phyloP scores from a whole-genome alignment of 345 rosid genomes.

The Eutrema yunnanense region DNA sequence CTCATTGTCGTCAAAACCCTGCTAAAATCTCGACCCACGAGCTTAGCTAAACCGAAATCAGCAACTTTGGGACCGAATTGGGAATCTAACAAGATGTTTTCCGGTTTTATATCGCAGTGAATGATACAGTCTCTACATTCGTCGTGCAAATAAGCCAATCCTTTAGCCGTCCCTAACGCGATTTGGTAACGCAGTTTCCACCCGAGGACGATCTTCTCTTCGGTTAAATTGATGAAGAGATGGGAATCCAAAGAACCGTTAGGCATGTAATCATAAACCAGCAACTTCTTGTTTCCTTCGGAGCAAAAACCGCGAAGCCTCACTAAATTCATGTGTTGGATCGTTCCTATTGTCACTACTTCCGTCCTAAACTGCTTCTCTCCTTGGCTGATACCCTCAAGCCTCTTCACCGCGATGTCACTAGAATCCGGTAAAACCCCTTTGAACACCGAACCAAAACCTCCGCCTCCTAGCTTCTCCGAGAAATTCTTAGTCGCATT shows the following conservation, averaged over 20 bases:
- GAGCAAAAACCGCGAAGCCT: slow-evolving; percentile 90
- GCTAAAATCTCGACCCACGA: slow-evolving; percentile 75
- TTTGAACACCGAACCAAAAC: slow-evolving; percentile 86
- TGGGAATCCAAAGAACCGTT: slow-evolving; percentile 65
- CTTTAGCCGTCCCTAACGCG: slow-evolving; percentile 76
- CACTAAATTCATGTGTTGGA: slow-evolving; percentile 77
- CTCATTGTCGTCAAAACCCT: slow-evolving; percentile 76
- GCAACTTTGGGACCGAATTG: slow-evolving; percentile 73
- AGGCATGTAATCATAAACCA: slow-evolving; percentile 79
- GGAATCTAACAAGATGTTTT: slow-evolving; percentile 67
- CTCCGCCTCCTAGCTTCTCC: slow-evolving; percentile 72
- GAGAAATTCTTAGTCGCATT: slow-evolving; percentile 73
- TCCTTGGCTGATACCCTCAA: slow-evolving; percentile 68
- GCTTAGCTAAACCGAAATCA: slow-evolving; percentile 85
- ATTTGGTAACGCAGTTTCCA: slow-evolving; percentile 65
- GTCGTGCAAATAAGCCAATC: slow-evolving; percentile 72
- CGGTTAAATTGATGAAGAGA: slow-evolving; percentile 32
- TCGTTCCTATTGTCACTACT: slow-evolving; percentile 66
- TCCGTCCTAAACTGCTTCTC: slow-evolving; percentile 87
- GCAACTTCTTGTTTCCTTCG: slow-evolving; percentile 46
- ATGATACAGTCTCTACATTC: slow-evolving; percentile 84
- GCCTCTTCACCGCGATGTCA: slow-evolving; percentile 74
- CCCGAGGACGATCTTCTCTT: slow-evolving; percentile 31
- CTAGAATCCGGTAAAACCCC: slow-evolving; percentile 61
- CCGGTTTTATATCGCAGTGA: slow-evolving; percentile 87